Percentiles rank a stretch among this genome's conserved stretches.
These are phyloP conservation scores for Blastocystis sp. DNA, from an alignment of 352 stramenopile species.

Conservation along the genomic window DNA sequence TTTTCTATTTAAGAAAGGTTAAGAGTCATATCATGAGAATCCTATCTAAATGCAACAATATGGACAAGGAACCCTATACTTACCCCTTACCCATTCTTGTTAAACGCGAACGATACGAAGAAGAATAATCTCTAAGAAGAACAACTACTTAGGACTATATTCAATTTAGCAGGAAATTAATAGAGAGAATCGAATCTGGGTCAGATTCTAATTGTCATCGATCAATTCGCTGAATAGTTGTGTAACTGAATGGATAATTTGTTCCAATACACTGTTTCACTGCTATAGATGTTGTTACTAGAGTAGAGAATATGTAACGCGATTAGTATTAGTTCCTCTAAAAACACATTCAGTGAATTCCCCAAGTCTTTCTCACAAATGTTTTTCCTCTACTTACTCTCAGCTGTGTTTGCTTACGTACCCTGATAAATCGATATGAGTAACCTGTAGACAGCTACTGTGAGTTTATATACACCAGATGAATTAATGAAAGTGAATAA, in stretches of 20 bases:
- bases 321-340: too few species aligned
- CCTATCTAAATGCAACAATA: background rate
- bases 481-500: background rate
- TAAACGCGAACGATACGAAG: background rate
- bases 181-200: too few species aligned
- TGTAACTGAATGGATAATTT: too few species aligned
- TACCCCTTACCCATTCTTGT: conserved; percentile 46
- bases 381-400: background rate
- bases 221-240: too few species aligned
- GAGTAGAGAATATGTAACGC: too few species aligned
- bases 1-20: conserved; percentile 83
- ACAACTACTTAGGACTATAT: too few species aligned
- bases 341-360: too few species aligned
- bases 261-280: too few species aligned
- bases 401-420: background rate
- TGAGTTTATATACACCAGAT: background rate
- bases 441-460: background rate
- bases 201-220: too few species aligned
- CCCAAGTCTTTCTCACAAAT: background rate
- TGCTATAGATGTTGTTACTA: too few species aligned
- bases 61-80: background rate
- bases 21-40: background rate
- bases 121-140: conserved; percentile 19
- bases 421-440: background rate
- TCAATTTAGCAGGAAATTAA: too few species aligned